Evolutionary conservation across 2,329 filamentous ascomycete species (phyloP).

Genomic region (Pezicula radicicola): DNA sequence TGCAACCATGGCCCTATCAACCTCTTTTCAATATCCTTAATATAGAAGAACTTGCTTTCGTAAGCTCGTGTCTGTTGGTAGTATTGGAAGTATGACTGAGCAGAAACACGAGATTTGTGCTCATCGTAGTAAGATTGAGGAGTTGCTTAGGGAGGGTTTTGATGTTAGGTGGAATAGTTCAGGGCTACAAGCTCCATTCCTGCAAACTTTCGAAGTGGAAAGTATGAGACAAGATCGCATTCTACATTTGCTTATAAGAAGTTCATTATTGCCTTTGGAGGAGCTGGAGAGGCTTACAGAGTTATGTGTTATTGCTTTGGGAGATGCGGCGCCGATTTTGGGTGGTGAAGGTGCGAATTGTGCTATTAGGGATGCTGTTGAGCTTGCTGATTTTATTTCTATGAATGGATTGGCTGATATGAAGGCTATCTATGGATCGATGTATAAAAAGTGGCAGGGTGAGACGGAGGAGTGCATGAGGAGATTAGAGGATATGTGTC

Average conservation of each 20-base stretch:
- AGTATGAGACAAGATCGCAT: constrained; percentile 7
- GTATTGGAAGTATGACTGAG: neutral
- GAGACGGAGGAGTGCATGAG: neutral
- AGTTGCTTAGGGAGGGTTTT: constrained; percentile 8
- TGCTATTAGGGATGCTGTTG: constrained; percentile 16
- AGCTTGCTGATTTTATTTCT: constrained; percentile 7
- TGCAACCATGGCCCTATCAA: constrained; percentile 7
- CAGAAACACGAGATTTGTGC: constrained; percentile 3
- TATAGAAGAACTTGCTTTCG: constrained; percentile 6
- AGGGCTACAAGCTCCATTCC: constrained; percentile 8
- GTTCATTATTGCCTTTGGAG: constrained; percentile 3
- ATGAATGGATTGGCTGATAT: neutral
- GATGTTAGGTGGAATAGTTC: constrained; percentile 9
- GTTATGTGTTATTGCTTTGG: constrained; percentile 12
- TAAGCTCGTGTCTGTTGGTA: constrained; percentile 8
- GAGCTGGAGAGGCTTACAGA: constrained; percentile 3
- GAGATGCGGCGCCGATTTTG: constrained; percentile 18
- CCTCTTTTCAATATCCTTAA: constrained; percentile 6
- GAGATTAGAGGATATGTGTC: constrained; percentile 8
- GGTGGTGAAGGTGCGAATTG: constrained; percentile 17
- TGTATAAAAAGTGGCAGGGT: constrained; percentile 4
- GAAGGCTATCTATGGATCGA: neutral
- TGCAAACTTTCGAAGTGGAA: constrained; percentile 8
- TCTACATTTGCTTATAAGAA: constrained; percentile 14
- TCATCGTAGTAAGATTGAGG: constrained; percentile 11